A percentile compares a stretch with the other conserved stretches of the same genome.
phyloP scores from a whole-genome alignment of 345 rosid species.

The Eutrema heterophyllum region DNA sequence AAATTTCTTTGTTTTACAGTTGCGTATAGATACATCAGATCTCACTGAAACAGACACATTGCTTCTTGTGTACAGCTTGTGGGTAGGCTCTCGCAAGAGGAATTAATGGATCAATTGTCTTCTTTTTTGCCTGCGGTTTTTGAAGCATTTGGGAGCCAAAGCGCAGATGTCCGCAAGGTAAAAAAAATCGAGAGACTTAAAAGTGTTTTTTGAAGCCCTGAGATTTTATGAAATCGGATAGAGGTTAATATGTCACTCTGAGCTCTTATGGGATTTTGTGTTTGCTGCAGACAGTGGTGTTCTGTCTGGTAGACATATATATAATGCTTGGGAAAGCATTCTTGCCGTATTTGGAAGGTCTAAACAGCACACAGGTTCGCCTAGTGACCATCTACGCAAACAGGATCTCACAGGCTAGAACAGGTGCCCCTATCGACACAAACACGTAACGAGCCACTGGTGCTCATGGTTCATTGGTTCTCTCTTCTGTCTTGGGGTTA shows the following conservation, averaged over 20 bases:
- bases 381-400: conserved; percentile 94
- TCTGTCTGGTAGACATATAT: conserved; percentile 96
- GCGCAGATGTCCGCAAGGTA: conserved; percentile 99
- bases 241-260: not conserved
- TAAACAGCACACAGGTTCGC: conserved; percentile 84
- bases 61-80: conserved; percentile 58
- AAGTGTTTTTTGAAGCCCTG: not conserved
- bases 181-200: not conserved
- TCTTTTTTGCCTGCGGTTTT: conserved; percentile 92
- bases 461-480: conserved; percentile 7
- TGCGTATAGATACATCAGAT: not conserved
- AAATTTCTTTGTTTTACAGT: not conserved
- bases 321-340: conserved; percentile 97
- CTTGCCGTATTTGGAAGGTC: conserved; percentile 88
- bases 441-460: conserved; percentile 10
- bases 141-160: conserved; percentile 96
- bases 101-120: conserved; percentile 68
- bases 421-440: conserved; percentile 57
- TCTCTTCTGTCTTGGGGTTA: conserved; percentile 12
- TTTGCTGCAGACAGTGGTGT: conserved; percentile 82
- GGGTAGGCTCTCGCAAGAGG: conserved; percentile 89
- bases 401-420: conserved; percentile 96
- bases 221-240: not conserved
- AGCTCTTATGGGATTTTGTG: not conserved
- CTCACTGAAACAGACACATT: not conserved